phyloP scores from a whole-genome alignment of 257 asterid species.

The Solanum habrochaites region DNA sequence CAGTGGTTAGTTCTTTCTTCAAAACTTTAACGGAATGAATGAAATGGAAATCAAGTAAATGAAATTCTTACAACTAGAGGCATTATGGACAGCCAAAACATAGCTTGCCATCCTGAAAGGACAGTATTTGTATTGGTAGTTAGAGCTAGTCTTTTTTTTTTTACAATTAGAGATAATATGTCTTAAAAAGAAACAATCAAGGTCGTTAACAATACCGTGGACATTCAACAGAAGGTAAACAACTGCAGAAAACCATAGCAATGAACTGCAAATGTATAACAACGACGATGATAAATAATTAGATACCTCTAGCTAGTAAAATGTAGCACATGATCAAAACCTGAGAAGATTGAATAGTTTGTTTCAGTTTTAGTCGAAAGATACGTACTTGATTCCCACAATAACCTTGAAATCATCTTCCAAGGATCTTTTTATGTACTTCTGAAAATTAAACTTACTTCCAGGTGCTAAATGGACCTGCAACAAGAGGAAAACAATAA shows the following conservation, averaged over 20 bases:
- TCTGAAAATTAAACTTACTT: conserved; percentile 85
- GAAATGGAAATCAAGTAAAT: not conserved
- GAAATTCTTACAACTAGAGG: conserved; percentile 3
- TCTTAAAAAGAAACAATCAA: not conserved
- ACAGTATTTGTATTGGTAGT: not conserved
- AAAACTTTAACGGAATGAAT: not conserved
- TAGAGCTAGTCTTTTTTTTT: not conserved
- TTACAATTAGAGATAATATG: not conserved
- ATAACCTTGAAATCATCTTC: conserved; percentile 95
- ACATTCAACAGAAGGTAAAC: conserved; percentile 68
- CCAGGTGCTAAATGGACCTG: conserved; percentile 98
- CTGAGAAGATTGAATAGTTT: not conserved
- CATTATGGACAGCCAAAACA: conserved; percentile 54
- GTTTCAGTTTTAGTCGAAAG: not conserved
- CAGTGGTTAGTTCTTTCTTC: conserved; percentile 16
- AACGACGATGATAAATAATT: not conserved
- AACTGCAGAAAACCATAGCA: conserved; percentile 62
- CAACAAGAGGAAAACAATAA: not conserved
- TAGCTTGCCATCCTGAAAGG: conserved; percentile 57
- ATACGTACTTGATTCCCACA: conserved; percentile 73
- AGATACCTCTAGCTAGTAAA: not conserved
- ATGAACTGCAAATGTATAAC: conserved; percentile 35
- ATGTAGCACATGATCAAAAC: not conserved
- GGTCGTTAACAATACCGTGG: conserved; percentile 22
- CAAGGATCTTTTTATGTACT: conserved; percentile 83